A percentile compares a stretch with the other conserved stretches of the same genome.
phyloP scores from a whole-genome alignment of 805 yeast species.

The Naumovozyma castellii region DNA sequence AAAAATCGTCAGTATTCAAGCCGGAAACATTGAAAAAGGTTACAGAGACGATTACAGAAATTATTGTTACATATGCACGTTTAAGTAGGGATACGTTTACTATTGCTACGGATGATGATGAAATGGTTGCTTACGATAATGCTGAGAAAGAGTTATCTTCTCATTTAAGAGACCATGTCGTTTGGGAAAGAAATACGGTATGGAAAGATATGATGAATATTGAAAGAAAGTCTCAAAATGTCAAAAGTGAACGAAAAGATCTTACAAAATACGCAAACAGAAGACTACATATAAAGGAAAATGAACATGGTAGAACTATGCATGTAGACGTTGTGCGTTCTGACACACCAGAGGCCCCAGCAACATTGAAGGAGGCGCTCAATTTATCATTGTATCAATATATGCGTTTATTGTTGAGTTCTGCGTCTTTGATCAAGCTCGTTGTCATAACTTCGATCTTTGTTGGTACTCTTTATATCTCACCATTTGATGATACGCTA shows the following conservation, averaged over 20 bases:
- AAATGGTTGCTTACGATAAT: conserved; percentile 4
- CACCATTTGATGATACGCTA: conserved; percentile 51
- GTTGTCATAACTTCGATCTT: conserved; percentile 42
- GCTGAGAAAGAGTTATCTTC: conserved; percentile 44
- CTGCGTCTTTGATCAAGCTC: conserved; percentile 32
- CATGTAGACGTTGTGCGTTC: conserved; percentile 3
- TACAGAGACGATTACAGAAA: conserved; percentile 43
- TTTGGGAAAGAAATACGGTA: conserved; percentile 95
- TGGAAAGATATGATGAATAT: conserved; percentile 95
- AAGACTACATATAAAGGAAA: conserved; percentile 9
- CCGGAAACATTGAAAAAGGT: conserved; percentile 39
- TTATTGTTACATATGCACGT: conserved; percentile 47
- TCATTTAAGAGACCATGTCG: conserved; percentile 80
- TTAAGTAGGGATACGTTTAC: conserved; percentile 21
- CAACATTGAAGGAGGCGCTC: conserved; percentile 13
- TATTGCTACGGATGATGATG: neutral
- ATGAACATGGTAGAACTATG: conserved; percentile 1
- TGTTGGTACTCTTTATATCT: conserved; percentile 33
- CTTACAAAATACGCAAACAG: conserved; percentile 2
- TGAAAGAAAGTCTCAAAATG: conserved; percentile 79
- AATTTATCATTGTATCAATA: conserved; percentile 10
- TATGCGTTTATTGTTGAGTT: conserved; percentile 5
- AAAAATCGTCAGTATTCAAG: conserved; percentile 46
- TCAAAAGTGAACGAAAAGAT: conserved; percentile 34
- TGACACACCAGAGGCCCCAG: conserved; percentile 8